Percentiles rank a stretch among this genome's conserved stretches.
phyloP scores from a whole-genome alignment of 306 rosid species.

The Corylus americana region DNA sequence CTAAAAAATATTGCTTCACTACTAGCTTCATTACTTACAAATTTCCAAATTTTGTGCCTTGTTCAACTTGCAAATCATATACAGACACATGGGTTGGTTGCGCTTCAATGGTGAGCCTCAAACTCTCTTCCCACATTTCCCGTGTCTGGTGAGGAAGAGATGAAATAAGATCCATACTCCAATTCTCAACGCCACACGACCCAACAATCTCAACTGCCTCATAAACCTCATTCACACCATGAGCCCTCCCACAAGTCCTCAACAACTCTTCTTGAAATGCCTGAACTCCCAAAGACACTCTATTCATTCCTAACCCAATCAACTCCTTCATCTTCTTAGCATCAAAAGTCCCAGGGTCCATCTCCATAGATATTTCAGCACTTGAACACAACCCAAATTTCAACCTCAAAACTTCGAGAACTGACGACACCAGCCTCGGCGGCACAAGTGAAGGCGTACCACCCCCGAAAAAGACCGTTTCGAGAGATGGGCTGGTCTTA shows the following conservation, averaged over 20 bases:
- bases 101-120: slow-evolving; percentile 66
- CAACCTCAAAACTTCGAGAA: slow-evolving; percentile 51
- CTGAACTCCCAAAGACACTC: slow-evolving; percentile 93
- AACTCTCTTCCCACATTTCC: slow-evolving; percentile 86
- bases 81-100: slow-evolving; percentile 82
- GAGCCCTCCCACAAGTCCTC: slow-evolving; percentile 89
- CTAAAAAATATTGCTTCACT: neutral
- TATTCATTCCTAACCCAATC: slow-evolving; percentile 71
- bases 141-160: slow-evolving; percentile 80
- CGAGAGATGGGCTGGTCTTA: slow-evolving; percentile 46
- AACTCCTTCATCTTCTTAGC: slow-evolving; percentile 54
- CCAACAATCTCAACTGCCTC: slow-evolving; percentile 74
- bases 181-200: slow-evolving; percentile 70
- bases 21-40: slow-evolving; percentile 47
- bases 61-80: slow-evolving; percentile 88
- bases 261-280: slow-evolving; percentile 84
- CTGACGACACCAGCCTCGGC: slow-evolving; percentile 57
- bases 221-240: slow-evolving; percentile 69
- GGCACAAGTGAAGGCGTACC: slow-evolving; percentile 94
- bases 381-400: slow-evolving; percentile 61
- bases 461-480: slow-evolving; percentile 86
- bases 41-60: slow-evolving; percentile 78
- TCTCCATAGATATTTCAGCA: slow-evolving; percentile 85
- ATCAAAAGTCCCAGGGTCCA: slow-evolving; percentile 97
- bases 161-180: slow-evolving; percentile 93